phyloP scores from a whole-genome alignment of 2,329 filamentous ascomycete species.

The Berkeleyomyces basicola region DNA sequence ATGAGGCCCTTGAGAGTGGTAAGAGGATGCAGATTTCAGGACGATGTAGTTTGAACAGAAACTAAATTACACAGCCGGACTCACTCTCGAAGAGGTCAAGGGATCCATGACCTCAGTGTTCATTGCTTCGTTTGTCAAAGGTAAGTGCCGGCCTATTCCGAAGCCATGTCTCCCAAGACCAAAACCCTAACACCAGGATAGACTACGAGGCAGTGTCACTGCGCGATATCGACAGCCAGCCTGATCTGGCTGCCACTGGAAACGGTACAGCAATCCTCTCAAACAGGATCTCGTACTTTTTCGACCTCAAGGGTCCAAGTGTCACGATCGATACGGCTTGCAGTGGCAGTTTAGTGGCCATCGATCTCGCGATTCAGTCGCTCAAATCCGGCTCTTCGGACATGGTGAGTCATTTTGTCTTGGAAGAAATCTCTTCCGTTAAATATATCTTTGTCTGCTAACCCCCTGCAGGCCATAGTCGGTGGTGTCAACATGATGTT shows the following conservation, averaged over 20 bases:
- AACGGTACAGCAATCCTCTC: constrained; percentile 36
- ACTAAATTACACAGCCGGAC: constrained; percentile 24
- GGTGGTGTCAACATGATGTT: constrained; percentile 37
- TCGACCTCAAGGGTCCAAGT: constrained; percentile 37
- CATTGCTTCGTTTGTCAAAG: constrained; percentile 35
- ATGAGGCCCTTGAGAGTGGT: constrained; percentile 36
- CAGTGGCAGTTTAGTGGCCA: constrained; percentile 36
- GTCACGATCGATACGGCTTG: constrained; percentile 44
- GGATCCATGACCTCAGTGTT: constrained; percentile 32
- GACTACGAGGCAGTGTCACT: constrained; percentile 36
- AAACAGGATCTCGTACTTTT: constrained; percentile 39
- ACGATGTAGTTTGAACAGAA: background rate
- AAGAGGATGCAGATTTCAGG: background rate
- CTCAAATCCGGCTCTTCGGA: constrained; percentile 24
- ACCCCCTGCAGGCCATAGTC: constrained; percentile 26
- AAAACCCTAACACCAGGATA: constrained; percentile 14
- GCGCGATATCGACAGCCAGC: constrained; percentile 32
- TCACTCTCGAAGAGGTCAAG: constrained; percentile 27
- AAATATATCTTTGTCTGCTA: constrained; percentile 11
- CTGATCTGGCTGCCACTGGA: constrained; percentile 36
- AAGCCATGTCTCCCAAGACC: background rate
- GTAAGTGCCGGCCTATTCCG: constrained; percentile 17
- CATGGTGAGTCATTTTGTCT: constrained; percentile 14
- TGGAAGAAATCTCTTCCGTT: background rate
- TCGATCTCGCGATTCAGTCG: constrained; percentile 35